Evolutionary conservation across 805 yeast species (phyloP).

Genomic region (Wickerhamiella brachini): DNA sequence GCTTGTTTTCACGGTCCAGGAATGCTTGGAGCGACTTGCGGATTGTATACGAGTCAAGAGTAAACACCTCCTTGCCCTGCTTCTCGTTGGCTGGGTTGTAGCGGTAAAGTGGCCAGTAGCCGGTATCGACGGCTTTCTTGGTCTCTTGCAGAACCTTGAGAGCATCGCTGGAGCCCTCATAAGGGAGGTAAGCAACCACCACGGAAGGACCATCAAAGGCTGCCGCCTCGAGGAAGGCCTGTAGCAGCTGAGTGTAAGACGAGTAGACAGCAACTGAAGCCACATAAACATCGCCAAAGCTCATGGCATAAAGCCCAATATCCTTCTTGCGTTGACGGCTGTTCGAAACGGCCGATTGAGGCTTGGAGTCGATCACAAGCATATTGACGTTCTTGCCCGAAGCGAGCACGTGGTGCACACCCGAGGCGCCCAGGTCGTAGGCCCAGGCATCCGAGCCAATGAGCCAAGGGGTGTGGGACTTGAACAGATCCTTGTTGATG

Average conservation of each 20-base stretch:
- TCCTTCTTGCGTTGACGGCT: constrained; percentile 57
- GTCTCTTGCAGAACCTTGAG: constrained; percentile 72
- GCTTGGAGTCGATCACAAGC: constrained; percentile 78
- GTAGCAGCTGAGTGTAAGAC: constrained; percentile 83
- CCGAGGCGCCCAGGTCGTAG: constrained; percentile 81
- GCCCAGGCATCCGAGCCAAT: constrained; percentile 95
- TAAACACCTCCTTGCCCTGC: constrained; percentile 39
- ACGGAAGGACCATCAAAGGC: constrained; percentile 81
- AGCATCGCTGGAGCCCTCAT: constrained; percentile 48
- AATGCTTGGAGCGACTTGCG: constrained; percentile 64
- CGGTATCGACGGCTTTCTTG: constrained; percentile 77
- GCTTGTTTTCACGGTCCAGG: constrained; percentile 78
- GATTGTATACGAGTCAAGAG: constrained; percentile 72
- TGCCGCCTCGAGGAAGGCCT: constrained; percentile 83
- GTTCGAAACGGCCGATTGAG: constrained; percentile 30
- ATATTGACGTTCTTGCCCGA: constrained; percentile 69
- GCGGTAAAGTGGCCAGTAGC: constrained; percentile 94
- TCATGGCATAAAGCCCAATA: constrained; percentile 89
- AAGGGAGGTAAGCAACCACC: constrained; percentile 81
- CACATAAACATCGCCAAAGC: constrained; percentile 76
- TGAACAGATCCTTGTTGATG: constrained; percentile 33
- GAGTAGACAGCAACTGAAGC: constrained; percentile 91
- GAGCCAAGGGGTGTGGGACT: constrained; percentile 54
- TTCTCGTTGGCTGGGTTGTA: constrained; percentile 51
- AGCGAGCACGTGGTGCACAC: constrained; percentile 71